Evolutionary conservation across 768 basidiomycete species (phyloP), one percentile per base, ranked within the genome.

Genomic region (Amylocystis lapponica): DNA sequence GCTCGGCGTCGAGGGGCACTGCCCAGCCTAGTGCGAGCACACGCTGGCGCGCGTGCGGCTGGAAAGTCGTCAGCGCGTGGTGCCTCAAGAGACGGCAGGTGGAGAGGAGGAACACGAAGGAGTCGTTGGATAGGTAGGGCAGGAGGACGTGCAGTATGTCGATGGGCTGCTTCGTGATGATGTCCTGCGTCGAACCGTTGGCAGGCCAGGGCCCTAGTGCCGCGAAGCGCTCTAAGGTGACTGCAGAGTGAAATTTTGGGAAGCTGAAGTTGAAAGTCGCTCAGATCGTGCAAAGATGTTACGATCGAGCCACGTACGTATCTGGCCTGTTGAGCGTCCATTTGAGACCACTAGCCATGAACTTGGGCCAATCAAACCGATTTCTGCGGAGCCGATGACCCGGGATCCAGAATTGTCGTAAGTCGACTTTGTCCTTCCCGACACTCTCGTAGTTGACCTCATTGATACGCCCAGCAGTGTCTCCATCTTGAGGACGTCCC

Each of bases 11-110:
- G n/a, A n/a, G n/a, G n/a, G n/a, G n/a, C 10, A 57, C 39, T 1
- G 60, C 57, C 61, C 58, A 62, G 14, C 48, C 47, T 7, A 61
- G 56, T 12, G 23, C 36, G 23, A 58, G 45, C 20, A 60, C 58
- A 33, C 47, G 51, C 6, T 30, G 22, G 23, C 60, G 60, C 3
- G 59, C 59, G 27, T 50, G 47, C 5, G 49, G 43, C 41, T 60
- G 57, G 46, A 52, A 54, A 6, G 46, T 46, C 11, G 53, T 58
- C 13, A 59, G 49, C 8, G 54, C 54, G 17, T 51, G 49, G 22
- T 43, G 45, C 10, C 61, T 54, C 14, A 61, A 41, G 25, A 55
- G 41, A 27, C 58, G 61, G 41, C 61, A 63, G 20, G 56, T 61
- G 3, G 57, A 50, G 19, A 43, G 37, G 27, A 63, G 50, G 12